Base-by-base conservation (phyloP, 225 moss, liverwort and hornwort genomes). In the Sphagnum contortum region DNA sequence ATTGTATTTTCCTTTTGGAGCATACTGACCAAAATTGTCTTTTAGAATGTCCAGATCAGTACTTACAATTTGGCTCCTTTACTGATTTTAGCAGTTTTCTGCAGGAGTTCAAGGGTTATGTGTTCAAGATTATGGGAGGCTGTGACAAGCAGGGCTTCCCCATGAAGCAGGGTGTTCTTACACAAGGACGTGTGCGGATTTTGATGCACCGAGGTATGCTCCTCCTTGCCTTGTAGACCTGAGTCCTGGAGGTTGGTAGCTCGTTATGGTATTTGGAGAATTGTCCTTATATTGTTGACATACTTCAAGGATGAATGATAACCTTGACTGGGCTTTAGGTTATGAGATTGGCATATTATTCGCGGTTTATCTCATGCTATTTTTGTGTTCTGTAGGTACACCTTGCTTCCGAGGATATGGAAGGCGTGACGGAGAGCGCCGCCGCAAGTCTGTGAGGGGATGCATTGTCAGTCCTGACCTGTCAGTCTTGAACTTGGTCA, bases 81-180 rank as follows among this genome's bases (percentile, higher is more conserved):
- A 3, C 12, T 56, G 3, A n/a, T 9, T 6, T 47, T 58, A 9
- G 13, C 12, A 59, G 4, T 8, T 12, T 7, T 13, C 4, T 57
- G 48, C 70, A 84, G 83, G 94, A 94, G 77, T 94, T 94, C 70
- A 84, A 79, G 73, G 94, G 94, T 2, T 94, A 94, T 10, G 76
- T 94, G 4, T 94, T 94, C 48, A 94, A 94, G 87, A 94, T 94
- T 55, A 91, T 80, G 94, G 94, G 94, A 48, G 94, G 94, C 6
- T 94, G 91, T 68, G 91, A 91, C 72, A 94, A 94, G 62, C 89
- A 94, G 66, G 94, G 91, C 13, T 94, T 94, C 57, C 91, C 94
- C 0, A 91, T 91, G 91, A 91, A 95, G 61, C 89, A 91, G 74
- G 94, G 94, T 66, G 91, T 95, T 4, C 68, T 95, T 49, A 84